These are phyloP conservation scores for Dalechampia spathulata DNA, from an alignment of 441 rosid species.

Conservation along the genomic window DNA sequence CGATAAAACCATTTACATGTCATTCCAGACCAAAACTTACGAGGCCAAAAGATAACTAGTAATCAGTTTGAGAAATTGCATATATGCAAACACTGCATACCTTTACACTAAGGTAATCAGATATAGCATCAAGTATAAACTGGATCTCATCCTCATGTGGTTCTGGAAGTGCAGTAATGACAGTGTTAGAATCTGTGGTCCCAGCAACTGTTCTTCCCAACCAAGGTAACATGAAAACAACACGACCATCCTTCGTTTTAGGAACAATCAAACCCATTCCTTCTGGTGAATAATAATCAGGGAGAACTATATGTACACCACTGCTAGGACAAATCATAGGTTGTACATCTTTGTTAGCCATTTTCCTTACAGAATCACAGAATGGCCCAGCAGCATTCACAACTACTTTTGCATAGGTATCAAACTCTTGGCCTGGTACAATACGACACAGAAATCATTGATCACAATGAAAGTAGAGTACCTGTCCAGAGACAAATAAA, in stretches of 20 bases:
- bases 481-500: too few relatives aligned
- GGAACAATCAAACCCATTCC: constrained; percentile 99
- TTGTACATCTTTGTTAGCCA: constrained; percentile 59
- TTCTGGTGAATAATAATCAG: constrained; percentile 96
- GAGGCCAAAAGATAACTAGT: not conserved
- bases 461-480: not conserved
- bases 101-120: constrained; percentile 81
- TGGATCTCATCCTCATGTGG: constrained; percentile 97
- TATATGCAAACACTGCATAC: constrained; percentile 25
- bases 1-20: too few relatives aligned
- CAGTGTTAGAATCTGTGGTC: constrained; percentile 86
- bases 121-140: constrained; percentile 89
- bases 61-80: not conserved
- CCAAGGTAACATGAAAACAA: constrained; percentile 96
- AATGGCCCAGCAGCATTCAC: constrained; percentile 96
- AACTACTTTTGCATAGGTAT: constrained; percentile 77
- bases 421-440: constrained; percentile 65
- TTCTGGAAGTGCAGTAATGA: constrained; percentile 80
- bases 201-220: constrained; percentile 96
- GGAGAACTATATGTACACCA: constrained; percentile 87
- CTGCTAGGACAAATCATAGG: constrained; percentile 92
- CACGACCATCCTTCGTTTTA: constrained; percentile 95
- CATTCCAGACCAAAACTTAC: too few relatives aligned
- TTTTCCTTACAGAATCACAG: constrained; percentile 80
- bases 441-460: constrained; percentile 7